Evolutionary conservation across 306 rosid species (phyloP).

Genomic region (Gastrolobium bilobum): DNA sequence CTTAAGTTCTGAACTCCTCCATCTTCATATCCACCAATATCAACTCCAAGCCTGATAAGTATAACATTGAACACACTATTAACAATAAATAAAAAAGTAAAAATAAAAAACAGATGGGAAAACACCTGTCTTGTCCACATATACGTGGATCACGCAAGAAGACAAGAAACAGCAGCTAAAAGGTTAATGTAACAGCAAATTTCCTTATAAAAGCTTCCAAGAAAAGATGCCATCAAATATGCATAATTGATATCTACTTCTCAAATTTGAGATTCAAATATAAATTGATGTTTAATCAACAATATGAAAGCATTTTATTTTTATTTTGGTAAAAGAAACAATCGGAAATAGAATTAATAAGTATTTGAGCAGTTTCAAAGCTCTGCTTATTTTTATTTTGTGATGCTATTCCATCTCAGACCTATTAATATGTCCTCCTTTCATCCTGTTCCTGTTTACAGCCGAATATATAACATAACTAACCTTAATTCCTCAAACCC

Average conservation of each 20-base stretch:
- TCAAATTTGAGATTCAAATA: background rate
- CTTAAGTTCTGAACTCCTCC: constrained; percentile 65
- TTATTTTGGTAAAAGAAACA: too few relatives aligned
- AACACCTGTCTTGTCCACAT: background rate
- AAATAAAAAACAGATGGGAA: background rate
- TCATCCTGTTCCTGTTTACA: too few relatives aligned
- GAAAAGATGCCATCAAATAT: background rate
- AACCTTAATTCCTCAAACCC: too few relatives aligned
- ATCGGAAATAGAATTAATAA: too few relatives aligned
- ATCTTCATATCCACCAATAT: constrained; percentile 72
- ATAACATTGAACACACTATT: constrained; percentile 10
- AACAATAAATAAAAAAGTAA: background rate
- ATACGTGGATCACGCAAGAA: constrained; percentile 23
- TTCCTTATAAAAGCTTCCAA: background rate
- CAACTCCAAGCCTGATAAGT: constrained; percentile 72
- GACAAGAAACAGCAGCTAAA: too few relatives aligned
- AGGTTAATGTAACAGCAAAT: background rate
- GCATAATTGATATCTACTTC: constrained; percentile 1
- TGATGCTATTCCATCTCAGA: too few relatives aligned
- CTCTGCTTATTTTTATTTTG: too few relatives aligned
- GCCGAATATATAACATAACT: too few relatives aligned
- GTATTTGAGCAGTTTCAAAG: too few relatives aligned
- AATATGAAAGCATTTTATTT: too few relatives aligned
- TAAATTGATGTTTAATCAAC: background rate
- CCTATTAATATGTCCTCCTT: too few relatives aligned